Base-by-base conservation (phyloP, 495 filamentous ascomycete species). In the Halenospora varia region DNA sequence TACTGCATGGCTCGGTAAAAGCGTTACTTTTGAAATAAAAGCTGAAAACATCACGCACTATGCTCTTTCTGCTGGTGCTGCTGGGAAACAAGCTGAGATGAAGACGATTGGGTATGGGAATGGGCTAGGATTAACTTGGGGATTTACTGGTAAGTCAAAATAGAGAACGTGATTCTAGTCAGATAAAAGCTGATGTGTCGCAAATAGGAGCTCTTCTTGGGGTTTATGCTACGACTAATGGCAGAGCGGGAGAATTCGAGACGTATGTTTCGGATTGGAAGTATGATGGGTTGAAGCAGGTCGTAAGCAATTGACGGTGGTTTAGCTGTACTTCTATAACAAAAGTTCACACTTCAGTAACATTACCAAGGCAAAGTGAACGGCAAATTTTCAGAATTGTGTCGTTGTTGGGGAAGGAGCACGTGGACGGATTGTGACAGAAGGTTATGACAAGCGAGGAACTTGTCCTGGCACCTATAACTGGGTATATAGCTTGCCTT, bases 181-280 rank as follows among this genome's bases (percentile, higher is more conserved):
- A 4, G 29, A 10, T 45, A n/a, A n/a, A 6, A 46, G 20, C 22
- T 19, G 19, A 47, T 11, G 4, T 25, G 29, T 3, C 11, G 23
- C 8, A 23, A 1, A 26, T 42, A 56, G 58, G 58, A 2, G 48
- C 46, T 0, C 59, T 82, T 41, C 56, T 79, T 1, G 77, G 78
- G 0, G 67, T 76, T 10, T 82, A 80, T 57, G 72, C 73, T 45
- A 82, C 79, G 18, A 77, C 68, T 20, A 80, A 81, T 57, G 77
- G 77, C 0, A 67, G 71, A 15, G 58, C 70, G 8, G 72, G 71
- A 18, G 73, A 59, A 0, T 70, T 71, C 35, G 65, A 69, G 29
- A 75, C 70, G 11, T 79, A 77, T 57, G 62, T 81, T 17, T 67
- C 64, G 8, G 65, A 76, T 22, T 80, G 77, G 77, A 65, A 61